Percentiles rank a stretch among this genome's conserved stretches.
Conservation (phyloP, 139 green algal genomes). For the Gonium pectorale region DNA sequence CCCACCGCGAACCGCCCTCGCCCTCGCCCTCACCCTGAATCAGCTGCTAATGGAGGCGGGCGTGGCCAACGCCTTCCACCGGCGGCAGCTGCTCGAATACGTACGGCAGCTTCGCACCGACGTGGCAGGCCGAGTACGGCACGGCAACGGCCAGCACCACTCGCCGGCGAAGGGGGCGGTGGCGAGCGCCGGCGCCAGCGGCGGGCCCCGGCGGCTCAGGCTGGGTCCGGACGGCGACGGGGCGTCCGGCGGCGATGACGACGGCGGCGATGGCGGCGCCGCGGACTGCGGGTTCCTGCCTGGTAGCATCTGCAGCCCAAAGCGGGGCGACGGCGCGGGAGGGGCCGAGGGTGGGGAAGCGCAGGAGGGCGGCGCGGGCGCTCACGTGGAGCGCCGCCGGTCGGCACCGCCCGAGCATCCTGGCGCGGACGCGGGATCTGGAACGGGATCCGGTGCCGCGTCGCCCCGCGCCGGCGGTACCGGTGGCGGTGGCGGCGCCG, state of each 20-base stretch:
- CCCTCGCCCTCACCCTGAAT: no score
- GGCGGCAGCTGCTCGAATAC: conserved; percentile 44
- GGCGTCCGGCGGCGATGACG: not conserved
- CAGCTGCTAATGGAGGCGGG: conserved; percentile 47
- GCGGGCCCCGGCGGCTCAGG: no score
- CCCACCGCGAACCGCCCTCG: no score
- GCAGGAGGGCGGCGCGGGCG: no score
- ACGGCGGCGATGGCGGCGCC: not conserved
- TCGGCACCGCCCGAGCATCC: no score
- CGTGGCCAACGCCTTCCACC: conserved; percentile 48
- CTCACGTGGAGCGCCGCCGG: no score
- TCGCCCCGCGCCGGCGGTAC: no score
- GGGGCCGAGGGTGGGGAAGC: no score
- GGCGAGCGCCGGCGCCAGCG: no score
- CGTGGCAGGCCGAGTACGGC: not conserved
- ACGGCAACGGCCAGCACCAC: not conserved
- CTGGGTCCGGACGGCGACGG: no score
- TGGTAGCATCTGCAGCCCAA: conserved; percentile 13
- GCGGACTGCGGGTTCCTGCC: not conserved
- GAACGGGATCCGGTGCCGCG: no score
- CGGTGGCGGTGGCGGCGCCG: not conserved
- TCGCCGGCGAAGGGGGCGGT: not conserved
- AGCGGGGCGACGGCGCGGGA: not conserved
- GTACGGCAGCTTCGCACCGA: conserved; percentile 31
- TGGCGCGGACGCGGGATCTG: no score